Conservation (phyloP, 148 eudicot genomes). For the Selenicereus undatus region DNA sequence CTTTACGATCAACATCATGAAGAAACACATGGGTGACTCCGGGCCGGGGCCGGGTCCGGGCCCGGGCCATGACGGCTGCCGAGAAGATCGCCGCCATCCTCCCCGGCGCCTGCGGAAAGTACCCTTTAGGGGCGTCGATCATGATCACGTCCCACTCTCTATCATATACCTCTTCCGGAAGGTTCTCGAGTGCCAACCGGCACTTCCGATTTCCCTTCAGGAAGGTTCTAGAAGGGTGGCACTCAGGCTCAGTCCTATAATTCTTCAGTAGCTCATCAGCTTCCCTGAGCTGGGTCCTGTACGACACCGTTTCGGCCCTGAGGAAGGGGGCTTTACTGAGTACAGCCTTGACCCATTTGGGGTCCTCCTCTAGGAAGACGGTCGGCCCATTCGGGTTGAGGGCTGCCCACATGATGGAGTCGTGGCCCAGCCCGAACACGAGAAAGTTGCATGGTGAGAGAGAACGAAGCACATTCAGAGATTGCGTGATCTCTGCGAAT, state of each 20-base stretch:
- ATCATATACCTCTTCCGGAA: slow-evolving; percentile 40
- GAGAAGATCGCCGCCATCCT: slow-evolving; percentile 48
- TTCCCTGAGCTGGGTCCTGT: slow-evolving; percentile 26
- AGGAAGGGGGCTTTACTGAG: slow-evolving; percentile 29
- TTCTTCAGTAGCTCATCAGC: slow-evolving; percentile 20
- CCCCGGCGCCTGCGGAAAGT: slow-evolving; percentile 37
- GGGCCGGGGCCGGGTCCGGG: slow-evolving; percentile 19
- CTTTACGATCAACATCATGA: slow-evolving; percentile 42
- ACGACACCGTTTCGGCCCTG: slow-evolving; percentile 28
- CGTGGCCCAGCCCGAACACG: slow-evolving; percentile 45
- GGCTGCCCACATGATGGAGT: slow-evolving; percentile 47
- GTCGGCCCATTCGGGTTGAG: slow-evolving; percentile 41
- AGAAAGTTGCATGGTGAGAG: slow-evolving; percentile 37
- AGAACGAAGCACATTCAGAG: slow-evolving; percentile 22
- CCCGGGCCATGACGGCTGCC: slow-evolving; percentile 46
- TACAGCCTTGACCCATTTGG: slow-evolving; percentile 31
- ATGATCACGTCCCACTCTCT: slow-evolving; percentile 52
- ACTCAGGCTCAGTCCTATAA: slow-evolving; percentile 28
- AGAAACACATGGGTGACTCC: slow-evolving; percentile 44
- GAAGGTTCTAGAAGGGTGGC: slow-evolving; percentile 17
- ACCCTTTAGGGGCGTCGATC: slow-evolving; percentile 51
- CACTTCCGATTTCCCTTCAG: slow-evolving; percentile 25
- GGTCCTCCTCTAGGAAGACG: slow-evolving; percentile 40
- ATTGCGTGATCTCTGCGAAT: slow-evolving; percentile 22
- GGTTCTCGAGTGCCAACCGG: slow-evolving; percentile 21